Base-by-base conservation (phyloP, 2,329 filamentous ascomycete species). In the Neofusicoccum parvum region DNA sequence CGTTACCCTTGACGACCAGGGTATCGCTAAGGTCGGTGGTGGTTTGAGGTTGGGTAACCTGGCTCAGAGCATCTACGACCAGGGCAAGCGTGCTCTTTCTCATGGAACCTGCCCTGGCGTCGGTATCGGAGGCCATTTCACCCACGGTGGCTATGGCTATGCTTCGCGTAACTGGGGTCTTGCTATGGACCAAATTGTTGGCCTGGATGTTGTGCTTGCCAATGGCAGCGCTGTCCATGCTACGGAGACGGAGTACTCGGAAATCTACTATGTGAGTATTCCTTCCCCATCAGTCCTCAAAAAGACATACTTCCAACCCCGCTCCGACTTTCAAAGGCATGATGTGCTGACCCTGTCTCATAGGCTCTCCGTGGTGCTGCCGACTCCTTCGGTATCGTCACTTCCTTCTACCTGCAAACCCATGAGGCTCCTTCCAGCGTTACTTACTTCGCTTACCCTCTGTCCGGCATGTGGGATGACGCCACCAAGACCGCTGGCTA, bases 51-150 rank as follows among this genome's bases (percentile, higher is more conserved):
- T 87, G 66, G 69, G 80, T 72, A 78, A 78, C 53, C 68, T 78
- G 9, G 76, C 74, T 12, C 72, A 74, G 59, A 73, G 69, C 36
- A 71, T 79, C 49, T 76, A 67, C 62, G 74, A 72, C 12, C 72
- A 77, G 64, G 75, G 73, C 51, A 71, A 74, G 62, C 72, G 72
- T 62, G 83, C 80, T 2, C 74, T 86, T 3, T 75, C 80, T 32
- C 83, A 86, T 56, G 83, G 84, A n/a, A 84, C 83, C 1, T 86
- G 84, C 67, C 82, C 84, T 3, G 82, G 75, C 41, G 75, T 78
- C 45, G 75, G 75, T n/a, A 72, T 76, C 23, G 75, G 75, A 62
- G 75, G 75, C 0, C 75, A 78, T 65, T 73, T 71, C 65, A 76
- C 74, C 0, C 75, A 78, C 62, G 75, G 75, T 36, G 74, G 75